Conservation (phyloP, 768 basidiomycete genomes). For the Hortiboletus campestris region DNA sequence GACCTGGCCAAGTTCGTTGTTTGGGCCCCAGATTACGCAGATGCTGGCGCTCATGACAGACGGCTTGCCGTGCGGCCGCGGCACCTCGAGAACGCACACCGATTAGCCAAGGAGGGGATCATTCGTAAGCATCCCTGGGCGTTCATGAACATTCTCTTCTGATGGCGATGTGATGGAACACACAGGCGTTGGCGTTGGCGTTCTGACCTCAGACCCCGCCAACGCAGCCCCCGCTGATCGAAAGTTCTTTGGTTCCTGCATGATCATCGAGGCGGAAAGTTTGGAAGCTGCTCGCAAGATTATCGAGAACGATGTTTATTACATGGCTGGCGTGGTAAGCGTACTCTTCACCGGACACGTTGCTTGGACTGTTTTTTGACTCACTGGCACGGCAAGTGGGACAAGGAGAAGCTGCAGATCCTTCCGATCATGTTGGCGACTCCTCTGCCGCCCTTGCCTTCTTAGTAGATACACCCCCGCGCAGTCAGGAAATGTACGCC, state of each 20-base stretch:
- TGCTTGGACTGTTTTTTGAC: not conserved
- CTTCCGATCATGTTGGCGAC: slow-evolving; percentile 40
- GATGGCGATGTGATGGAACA: slow-evolving; percentile 6
- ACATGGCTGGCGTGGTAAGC: slow-evolving; percentile 25
- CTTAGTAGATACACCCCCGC: slow-evolving; percentile 6
- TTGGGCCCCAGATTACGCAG: slow-evolving; percentile 65
- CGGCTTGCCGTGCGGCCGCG: slow-evolving; percentile 50
- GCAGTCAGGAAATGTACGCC: not conserved
- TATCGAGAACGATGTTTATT: slow-evolving; percentile 25
- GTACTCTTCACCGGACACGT: not conserved
- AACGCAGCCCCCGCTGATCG: slow-evolving; percentile 44
- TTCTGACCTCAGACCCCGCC: slow-evolving; percentile 56
- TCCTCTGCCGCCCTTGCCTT: slow-evolving; percentile 7
- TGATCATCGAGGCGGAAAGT: slow-evolving; percentile 53
- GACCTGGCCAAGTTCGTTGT: slow-evolving; percentile 44
- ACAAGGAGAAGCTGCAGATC: slow-evolving; percentile 52
- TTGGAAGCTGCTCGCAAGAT: slow-evolving; percentile 41
- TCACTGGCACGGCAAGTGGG: slow-evolving; percentile 47
- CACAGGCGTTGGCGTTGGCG: slow-evolving; percentile 54
- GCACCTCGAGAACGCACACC: slow-evolving; percentile 48
- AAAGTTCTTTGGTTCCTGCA: slow-evolving; percentile 58
- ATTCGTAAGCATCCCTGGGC: slow-evolving; percentile 43
- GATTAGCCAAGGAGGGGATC: slow-evolving; percentile 37
- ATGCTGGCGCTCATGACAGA: slow-evolving; percentile 50
- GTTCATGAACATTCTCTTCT: not conserved